Conservation (phyloP, 805 yeast genomes). For the Saccharomycopsis sp. region DNA sequence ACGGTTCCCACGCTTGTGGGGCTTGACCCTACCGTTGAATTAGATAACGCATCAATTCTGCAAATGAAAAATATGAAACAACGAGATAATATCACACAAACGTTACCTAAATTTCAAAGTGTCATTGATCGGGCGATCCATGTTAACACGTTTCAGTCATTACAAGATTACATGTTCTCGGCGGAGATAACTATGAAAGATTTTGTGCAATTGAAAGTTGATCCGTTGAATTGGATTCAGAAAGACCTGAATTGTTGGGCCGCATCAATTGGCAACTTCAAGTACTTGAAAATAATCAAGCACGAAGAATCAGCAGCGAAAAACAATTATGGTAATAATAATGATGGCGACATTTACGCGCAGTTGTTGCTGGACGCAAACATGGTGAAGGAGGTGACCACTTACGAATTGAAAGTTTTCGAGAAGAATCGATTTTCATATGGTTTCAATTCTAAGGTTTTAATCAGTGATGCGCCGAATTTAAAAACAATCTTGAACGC, state of each 20-base stretch:
- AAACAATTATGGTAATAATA: background rate
- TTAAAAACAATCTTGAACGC: background rate
- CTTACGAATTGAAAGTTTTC: background rate
- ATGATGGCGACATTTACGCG: background rate
- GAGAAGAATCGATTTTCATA: background rate
- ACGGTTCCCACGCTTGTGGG: constrained; percentile 49
- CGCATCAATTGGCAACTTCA: background rate
- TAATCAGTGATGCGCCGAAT: background rate
- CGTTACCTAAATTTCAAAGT: constrained; percentile 1
- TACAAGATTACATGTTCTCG: constrained; percentile 4
- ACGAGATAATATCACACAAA: background rate
- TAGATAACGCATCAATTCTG: background rate
- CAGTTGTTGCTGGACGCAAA: background rate
- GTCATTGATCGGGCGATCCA: background rate
- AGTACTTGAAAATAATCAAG: background rate
- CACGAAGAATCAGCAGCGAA: background rate
- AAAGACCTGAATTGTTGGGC: background rate
- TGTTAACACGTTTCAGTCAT: constrained; percentile 8
- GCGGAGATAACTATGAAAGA: background rate
- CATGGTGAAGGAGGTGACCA: background rate
- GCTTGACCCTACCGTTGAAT: background rate
- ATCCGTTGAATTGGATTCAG: background rate
- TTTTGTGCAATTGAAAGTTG: background rate
- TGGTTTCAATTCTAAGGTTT: background rate
- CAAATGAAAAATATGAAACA: background rate